phyloP scores from a whole-genome alignment of 495 filamentous ascomycete species.

The Staphylotrichum tortipilum region DNA sequence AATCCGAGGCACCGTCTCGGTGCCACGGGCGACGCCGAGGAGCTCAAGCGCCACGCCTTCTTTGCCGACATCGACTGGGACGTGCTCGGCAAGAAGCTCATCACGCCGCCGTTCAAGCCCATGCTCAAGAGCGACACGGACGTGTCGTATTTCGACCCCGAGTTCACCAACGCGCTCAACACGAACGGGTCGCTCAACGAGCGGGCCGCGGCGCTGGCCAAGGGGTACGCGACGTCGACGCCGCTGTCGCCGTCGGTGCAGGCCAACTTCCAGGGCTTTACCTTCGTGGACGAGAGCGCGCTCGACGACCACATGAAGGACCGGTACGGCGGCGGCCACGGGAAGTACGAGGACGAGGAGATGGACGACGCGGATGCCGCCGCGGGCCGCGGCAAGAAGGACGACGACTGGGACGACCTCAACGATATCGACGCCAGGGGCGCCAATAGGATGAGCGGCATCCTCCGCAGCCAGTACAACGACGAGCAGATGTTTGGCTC shows the following conservation, averaged over 20 bases:
- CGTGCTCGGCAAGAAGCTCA: conserved; percentile 72
- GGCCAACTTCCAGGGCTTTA: conserved; percentile 97
- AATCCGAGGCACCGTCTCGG: conserved; percentile 94
- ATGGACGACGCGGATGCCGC: conserved; percentile 45
- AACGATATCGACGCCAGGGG: conserved; percentile 35
- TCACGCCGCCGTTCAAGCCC: conserved; percentile 97
- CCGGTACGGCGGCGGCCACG: conserved; percentile 47
- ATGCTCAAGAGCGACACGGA: conserved; percentile 91
- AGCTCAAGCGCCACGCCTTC: conserved; percentile 90
- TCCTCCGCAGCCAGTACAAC: conserved; percentile 55
- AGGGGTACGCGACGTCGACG: conserved; percentile 71
- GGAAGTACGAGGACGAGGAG: conserved; percentile 60
- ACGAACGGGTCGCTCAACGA: conserved; percentile 79
- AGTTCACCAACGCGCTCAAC: conserved; percentile 92
- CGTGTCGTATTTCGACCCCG: conserved; percentile 95
- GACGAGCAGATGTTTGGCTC: conserved; percentile 67
- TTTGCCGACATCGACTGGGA: conserved; percentile 93
- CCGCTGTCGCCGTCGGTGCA: conserved; percentile 91
- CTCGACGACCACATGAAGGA: conserved; percentile 80
- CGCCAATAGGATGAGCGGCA: conserved; percentile 62
- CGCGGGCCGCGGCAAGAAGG: conserved; percentile 32
- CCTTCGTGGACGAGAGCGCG: conserved; percentile 93
- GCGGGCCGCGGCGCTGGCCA: conserved; percentile 70
- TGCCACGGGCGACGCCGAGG: conserved; percentile 83
- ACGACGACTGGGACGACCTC: conserved; percentile 42